Conservation (phyloP, 1,284 basidiomycete species). For the Cryptococcus sp. region DNA sequence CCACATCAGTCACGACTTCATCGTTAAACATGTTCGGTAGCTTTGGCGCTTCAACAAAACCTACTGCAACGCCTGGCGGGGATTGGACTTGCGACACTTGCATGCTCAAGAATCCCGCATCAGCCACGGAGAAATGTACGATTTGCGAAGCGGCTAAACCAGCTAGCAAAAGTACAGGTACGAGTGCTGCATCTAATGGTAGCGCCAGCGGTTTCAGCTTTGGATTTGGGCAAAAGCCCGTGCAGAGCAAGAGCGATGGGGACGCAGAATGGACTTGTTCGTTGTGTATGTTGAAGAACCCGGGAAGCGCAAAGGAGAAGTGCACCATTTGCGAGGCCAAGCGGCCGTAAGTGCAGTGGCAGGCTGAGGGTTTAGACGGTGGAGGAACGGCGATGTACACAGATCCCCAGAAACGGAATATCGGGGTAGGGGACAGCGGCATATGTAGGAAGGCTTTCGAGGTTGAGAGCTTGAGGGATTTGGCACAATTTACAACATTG, state of each 20-base stretch:
- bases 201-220: slow-evolving; percentile 6
- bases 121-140: slow-evolving; percentile 57
- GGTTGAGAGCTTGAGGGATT: too few species aligned
- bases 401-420: too few species aligned
- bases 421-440: too few species aligned
- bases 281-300: slow-evolving; percentile 58
- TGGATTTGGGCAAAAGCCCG: neutral
- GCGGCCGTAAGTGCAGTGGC: slow-evolving; percentile 19
- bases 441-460: too few species aligned
- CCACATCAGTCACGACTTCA: neutral
- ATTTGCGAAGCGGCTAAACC: slow-evolving; percentile 56
- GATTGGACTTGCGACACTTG: slow-evolving; percentile 58
- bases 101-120: slow-evolving; percentile 55
- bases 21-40: neutral
- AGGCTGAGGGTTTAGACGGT: too few species aligned
- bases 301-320: slow-evolving; percentile 55
- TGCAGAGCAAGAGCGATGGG: neutral
- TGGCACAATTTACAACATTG: too few species aligned
- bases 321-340: slow-evolving; percentile 61
- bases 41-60: too few species aligned
- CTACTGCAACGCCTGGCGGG: slow-evolving; percentile 2
- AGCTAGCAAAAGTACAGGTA: neutral
- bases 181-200: neutral
- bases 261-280: slow-evolving; percentile 57
- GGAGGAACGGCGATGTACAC: too few species aligned